Percentiles rank a stretch among this genome's conserved stretches.
Evolutionary conservation across 192 early-diverging fungal genomes (phyloP).

Genomic region (Chytriomyces sp.): DNA sequence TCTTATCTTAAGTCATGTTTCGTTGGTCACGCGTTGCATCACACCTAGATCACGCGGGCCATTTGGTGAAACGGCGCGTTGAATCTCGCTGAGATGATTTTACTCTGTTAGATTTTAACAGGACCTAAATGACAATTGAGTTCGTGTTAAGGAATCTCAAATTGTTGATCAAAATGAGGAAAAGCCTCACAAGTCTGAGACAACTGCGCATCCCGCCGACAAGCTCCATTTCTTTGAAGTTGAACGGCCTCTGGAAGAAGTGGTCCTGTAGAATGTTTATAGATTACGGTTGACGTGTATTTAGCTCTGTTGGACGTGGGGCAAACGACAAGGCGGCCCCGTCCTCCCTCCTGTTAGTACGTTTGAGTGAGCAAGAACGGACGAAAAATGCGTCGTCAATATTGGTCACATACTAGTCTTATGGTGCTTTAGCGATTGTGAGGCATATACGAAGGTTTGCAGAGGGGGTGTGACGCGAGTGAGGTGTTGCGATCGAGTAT

Average conservation of each 20-base stretch:
- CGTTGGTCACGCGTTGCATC: constrained; percentile 53
- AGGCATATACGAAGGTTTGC: constrained; percentile 36
- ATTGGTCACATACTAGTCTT: constrained; percentile 40
- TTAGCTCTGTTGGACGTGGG: neutral
- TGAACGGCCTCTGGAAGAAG: constrained; percentile 39
- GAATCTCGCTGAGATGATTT: too few species aligned
- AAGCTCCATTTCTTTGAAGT: too few species aligned
- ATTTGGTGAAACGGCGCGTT: too few species aligned
- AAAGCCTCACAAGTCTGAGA: too few species aligned
- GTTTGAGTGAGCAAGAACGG: constrained; percentile 20
- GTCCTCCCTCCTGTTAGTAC: constrained; percentile 22
- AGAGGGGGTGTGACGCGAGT: constrained; percentile 7
- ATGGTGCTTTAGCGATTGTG: constrained; percentile 41
- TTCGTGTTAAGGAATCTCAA: too few species aligned
- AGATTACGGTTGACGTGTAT: neutral
- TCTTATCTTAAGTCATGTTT: too few species aligned
- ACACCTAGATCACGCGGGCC: too few species aligned
- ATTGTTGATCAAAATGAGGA: too few species aligned
- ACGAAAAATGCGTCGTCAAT: constrained; percentile 33
- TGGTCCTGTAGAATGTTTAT: constrained; percentile 49
- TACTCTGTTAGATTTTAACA: too few species aligned
- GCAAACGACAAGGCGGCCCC: constrained; percentile 38
- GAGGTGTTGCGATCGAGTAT: constrained; percentile 21
- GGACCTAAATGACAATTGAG: too few species aligned
- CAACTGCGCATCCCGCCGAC: too few species aligned